Conservation (phyloP, 768 basidiomycete genomes). For the Flagelloscypha sp. region DNA sequence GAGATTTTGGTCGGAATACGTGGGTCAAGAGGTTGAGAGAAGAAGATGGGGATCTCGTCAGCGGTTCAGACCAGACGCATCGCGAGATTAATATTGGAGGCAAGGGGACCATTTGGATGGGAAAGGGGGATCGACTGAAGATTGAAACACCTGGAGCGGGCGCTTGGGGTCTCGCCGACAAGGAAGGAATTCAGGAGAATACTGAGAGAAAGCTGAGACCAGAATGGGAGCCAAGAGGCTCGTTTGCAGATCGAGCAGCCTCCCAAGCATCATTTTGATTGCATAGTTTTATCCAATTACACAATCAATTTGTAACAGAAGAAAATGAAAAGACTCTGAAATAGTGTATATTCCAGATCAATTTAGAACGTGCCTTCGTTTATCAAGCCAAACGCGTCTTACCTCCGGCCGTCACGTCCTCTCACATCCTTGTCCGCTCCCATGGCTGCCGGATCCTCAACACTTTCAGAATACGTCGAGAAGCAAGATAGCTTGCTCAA, state of each 20-base stretch:
- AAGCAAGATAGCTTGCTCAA: too few relatives aligned
- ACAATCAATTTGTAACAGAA: too few relatives aligned
- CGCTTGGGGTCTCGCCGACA: conserved; percentile 59
- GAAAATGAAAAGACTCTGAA: too few relatives aligned
- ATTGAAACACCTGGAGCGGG: conserved; percentile 91
- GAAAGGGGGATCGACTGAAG: conserved; percentile 72
- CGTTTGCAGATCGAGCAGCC: conserved; percentile 54
- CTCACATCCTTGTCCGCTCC: too few relatives aligned
- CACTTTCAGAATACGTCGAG: too few relatives aligned
- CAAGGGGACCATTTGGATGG: conserved; percentile 82
- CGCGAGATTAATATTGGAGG: conserved; percentile 82
- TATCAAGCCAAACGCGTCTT: too few relatives aligned
- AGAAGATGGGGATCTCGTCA: conserved; percentile 60
- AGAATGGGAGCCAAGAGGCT: conserved; percentile 66
- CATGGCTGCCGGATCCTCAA: too few relatives aligned
- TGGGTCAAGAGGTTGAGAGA: conserved; percentile 69
- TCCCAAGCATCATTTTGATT: conserved; percentile 54
- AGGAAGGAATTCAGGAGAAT: conserved; percentile 8
- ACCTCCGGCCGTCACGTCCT: too few relatives aligned
- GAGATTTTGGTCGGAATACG: conserved; percentile 69
- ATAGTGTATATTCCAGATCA: too few relatives aligned
- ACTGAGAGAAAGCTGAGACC: conserved; percentile 17
- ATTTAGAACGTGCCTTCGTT: too few relatives aligned
- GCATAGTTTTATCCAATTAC: too few relatives aligned
- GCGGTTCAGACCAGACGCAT: conserved; percentile 27